These are phyloP conservation scores for Coemansia sp. DNA, from an alignment of 192 early-diverging fungal species.

Conservation along the genomic window DNA sequence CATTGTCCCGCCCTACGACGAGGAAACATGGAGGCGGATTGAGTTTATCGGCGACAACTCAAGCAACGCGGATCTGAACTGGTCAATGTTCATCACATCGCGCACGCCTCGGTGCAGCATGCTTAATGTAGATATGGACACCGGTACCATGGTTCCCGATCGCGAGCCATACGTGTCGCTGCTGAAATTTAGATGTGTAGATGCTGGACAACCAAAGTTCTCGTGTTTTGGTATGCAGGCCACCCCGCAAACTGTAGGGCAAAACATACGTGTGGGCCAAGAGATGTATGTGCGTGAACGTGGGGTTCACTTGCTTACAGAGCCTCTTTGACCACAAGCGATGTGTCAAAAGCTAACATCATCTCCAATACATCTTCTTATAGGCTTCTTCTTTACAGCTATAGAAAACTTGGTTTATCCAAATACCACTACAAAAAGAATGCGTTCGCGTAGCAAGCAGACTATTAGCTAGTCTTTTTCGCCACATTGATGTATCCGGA, in stretches of 20 bases:
- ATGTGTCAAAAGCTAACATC: neutral
- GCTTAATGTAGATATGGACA: conserved; percentile 58
- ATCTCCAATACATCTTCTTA: neutral
- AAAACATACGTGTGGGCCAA: conserved; percentile 32
- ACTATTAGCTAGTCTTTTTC: conserved; percentile 69
- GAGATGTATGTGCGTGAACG: conserved; percentile 26
- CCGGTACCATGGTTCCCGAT: conserved; percentile 53
- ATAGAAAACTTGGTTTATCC: neutral
- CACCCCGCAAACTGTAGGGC: conserved; percentile 18
- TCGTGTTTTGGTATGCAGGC: conserved; percentile 55
- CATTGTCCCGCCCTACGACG: conserved; percentile 59
- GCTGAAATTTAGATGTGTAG: conserved; percentile 55
- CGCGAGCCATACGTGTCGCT: conserved; percentile 58
- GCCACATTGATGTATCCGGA: conserved; percentile 86
- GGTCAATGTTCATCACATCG: conserved; percentile 57
- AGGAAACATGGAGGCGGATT: conserved; percentile 69
- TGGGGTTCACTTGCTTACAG: conserved; percentile 32
- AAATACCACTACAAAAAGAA: conserved; percentile 1
- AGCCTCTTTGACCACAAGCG: conserved; percentile 21
- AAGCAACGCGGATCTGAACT: conserved; percentile 3
- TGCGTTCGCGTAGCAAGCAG: conserved; percentile 22
- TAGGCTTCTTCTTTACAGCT: neutral
- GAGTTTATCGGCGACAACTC: conserved; percentile 26
- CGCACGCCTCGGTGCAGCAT: conserved; percentile 64
- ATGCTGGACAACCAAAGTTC: conserved; percentile 31